Base-by-base conservation (phyloP, 805 yeast species). In the Gaillardinia entomophila region DNA sequence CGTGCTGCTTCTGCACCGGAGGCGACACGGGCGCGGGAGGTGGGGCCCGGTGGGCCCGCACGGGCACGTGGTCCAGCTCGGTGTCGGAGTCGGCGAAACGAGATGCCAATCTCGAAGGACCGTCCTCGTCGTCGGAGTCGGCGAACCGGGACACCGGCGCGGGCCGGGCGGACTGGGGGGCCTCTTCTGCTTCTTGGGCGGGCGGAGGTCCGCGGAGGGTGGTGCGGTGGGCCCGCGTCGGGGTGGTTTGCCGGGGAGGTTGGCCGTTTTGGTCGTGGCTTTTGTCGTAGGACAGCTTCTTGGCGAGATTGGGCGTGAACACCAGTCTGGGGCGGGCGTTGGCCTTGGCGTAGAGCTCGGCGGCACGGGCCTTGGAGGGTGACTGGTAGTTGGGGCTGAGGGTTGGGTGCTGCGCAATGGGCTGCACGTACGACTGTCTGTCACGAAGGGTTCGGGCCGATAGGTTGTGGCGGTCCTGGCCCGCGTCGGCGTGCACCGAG, bases 231-330 rank as follows among this genome's bases (percentile, higher is more conserved):
- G 24, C 8, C 26, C 25, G 8, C 28, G 26, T 18, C 26, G 16
- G 25, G 16, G 26, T 16, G 16, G 16, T 17, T 27, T 15, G 27
- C 7, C 27, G 20, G 5, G 35, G 11, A n/a, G n/a, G n/a, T n/a
- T n/a, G n/a, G 13, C 57, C 51, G 16, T 31, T 36, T 35, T 51
- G 49, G 1, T 50, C 43, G 12, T 51, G 53, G 10, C 43, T 63
- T 45, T 73, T 78, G 41, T 74, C 78, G 48, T 74, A 80, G 24
- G 86, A 78, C 0, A 87, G 79, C 31, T 53, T 62, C 47, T 62
- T 57, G 46, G 41, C 63, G 24, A 62, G 60, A 22, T 63, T 60
- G 28, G 66, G 64, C 16, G 66, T 69, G 46, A 64, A 61, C 2
- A 49, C 43, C 27, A 68, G 61, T 12, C 38, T 37, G 2, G 71